Base-by-base conservation (phyloP, 2,329 filamentous ascomycete species). In the Pseudogymnoascus sp. region DNA sequence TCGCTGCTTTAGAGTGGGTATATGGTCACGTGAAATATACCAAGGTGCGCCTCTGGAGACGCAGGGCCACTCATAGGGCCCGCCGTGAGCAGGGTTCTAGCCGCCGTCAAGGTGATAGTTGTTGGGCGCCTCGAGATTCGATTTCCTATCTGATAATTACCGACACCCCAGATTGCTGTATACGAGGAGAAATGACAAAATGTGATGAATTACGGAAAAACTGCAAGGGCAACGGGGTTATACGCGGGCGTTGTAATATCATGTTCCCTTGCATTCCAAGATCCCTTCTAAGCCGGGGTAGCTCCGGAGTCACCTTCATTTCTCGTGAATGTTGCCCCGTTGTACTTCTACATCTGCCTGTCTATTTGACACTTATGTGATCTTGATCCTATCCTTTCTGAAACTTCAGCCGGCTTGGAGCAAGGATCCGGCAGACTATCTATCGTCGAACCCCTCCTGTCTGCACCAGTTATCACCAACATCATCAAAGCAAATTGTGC, bases 131-230 rank as follows among this genome's bases (percentile, higher is more conserved):
- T 11, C n/a, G 25, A 54, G 48, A 31, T 54, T 54, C n/a, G 25
- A 54, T 54, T 31, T 54, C 45, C 23, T 31, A 31, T 54, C 48
- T 61, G 16, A 61, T 61, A 61, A 61, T 41, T 61, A 61, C 37
- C 23, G 31, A 10, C 60, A 16, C 31, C 16, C 48, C 48, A 54
- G 25, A 16, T 11, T 54, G 14, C n/a, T 54, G 25, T 13, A 31
- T 31, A 31, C 48, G 25, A 31, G 48, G 23, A 11, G 25, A 54
- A 54, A 31, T 54, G 23, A 8, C 23, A 54, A 31, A 31, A 54
- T 54, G 48, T 31, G 48, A 54, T 31, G 23, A 16, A 31, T 31
- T 54, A 31, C 48, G 48, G 25, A 31, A 54, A 54, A 54, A 54
- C 23, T 54, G 48, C 48, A 54, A 31, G 48, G 48, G 48, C 48